Evolutionary conservation across 2,329 filamentous ascomycete species (phyloP), one percentile per base, ranked within the genome.

Genomic region (Pleurostoma richardsiae): DNA sequence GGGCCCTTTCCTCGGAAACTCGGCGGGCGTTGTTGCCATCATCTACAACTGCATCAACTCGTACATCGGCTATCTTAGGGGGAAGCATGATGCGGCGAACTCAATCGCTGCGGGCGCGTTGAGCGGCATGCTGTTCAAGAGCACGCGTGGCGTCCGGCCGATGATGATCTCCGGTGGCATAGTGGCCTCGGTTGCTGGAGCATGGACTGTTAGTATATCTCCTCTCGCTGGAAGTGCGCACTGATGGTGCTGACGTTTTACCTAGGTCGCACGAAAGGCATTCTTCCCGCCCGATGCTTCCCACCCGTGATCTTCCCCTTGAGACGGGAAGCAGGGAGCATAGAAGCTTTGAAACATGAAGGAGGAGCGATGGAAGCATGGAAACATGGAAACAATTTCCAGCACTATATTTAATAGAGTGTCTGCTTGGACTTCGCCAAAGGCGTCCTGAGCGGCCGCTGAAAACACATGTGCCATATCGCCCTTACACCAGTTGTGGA

Each of bases 81-180:
- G 90, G 53, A 89, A 90, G 71, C 90, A 96, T 58, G 95, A 99
- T 66, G 80, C 90, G 3, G 81, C 85, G 49, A 99, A 99, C 73
- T 94, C 90, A 53, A 80, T 99, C 45, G 69, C 80, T 26, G 92
- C 94, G 4, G 94, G 95, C 54, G 86, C 78, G 2, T 66, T 99
- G 57, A 95, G 90, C 62, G 94, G 94, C 49, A 91, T 92, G 79
- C 66, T 99, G 10, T 99, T 99, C 73, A 97, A 96, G 79, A 95
- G 91, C 67, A 97, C 95, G 42, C 81, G 88, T 60, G 94, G 94
- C 5, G 53, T 94, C 51, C 81, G 88, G 68, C 91, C 90, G 31
- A 97, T 97, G 91, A 77, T 94, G 74, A 94, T 97, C 60, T 96
- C 91, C 33, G 88, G 90, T 53, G 89, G 85, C 57, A 85, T 99